Percentiles rank a stretch among this genome's conserved stretches.
Evolutionary conservation across 495 filamentous ascomycete genomes (phyloP).

Genomic region (Acidomyces sp.): DNA sequence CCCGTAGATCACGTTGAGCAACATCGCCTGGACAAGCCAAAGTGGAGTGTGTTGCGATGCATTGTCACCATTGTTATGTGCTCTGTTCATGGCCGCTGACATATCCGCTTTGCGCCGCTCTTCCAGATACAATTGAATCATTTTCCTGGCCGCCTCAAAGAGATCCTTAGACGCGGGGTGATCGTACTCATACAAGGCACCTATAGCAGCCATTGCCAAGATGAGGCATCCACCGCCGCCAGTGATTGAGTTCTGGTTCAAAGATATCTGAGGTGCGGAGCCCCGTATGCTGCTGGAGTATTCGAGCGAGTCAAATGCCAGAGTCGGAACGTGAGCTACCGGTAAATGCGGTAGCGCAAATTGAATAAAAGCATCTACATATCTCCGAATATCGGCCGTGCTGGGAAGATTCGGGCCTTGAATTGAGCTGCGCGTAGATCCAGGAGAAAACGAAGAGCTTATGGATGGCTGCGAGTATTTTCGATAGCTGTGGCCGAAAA

Average conservation of each 20-base stretch:
- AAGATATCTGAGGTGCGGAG: constrained; percentile 38
- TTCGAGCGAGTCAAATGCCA: constrained; percentile 73
- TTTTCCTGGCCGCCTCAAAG: constrained; percentile 86
- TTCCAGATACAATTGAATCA: constrained; percentile 87
- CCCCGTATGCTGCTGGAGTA: constrained; percentile 47
- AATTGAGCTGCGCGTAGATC: constrained; percentile 29
- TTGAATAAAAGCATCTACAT: constrained; percentile 78
- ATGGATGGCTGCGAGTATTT: constrained; percentile 67
- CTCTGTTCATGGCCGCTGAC: constrained; percentile 59
- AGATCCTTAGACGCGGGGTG: constrained; percentile 65
- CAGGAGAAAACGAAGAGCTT: constrained; percentile 49
- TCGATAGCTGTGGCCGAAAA: constrained; percentile 47
- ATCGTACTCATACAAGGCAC: constrained; percentile 87
- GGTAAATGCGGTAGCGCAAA: constrained; percentile 94
- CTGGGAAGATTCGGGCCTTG: constrained; percentile 49
- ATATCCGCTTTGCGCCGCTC: constrained; percentile 83
- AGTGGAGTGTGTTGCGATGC: constrained; percentile 70
- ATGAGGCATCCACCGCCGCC: constrained; percentile 84
- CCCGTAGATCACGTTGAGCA: constrained; percentile 91
- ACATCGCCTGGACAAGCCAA: constrained; percentile 98
- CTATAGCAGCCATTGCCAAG: constrained; percentile 91
- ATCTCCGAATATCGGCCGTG: constrained; percentile 86
- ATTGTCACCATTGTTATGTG: constrained; percentile 46
- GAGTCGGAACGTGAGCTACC: constrained; percentile 82
- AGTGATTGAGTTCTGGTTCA: constrained; percentile 49